phyloP scores from a whole-genome alignment of 305 asterid genomes.

The Fraxinus baroniana region DNA sequence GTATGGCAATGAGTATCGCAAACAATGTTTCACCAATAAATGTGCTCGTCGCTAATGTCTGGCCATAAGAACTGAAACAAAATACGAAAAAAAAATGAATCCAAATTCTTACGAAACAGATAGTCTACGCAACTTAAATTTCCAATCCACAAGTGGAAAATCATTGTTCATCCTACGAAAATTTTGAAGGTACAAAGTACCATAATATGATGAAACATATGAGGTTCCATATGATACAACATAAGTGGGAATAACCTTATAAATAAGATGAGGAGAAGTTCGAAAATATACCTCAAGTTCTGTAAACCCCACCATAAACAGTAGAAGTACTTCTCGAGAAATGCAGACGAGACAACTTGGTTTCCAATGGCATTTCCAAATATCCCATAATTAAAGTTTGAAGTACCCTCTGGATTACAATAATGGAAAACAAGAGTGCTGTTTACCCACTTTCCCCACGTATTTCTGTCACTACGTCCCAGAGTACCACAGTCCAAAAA shows the following conservation, averaged over 20 bases:
- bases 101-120: neutral
- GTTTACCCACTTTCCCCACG: slow-evolving; percentile 52
- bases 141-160: neutral
- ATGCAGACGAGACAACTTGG: slow-evolving; percentile 60
- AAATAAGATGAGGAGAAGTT: neutral
- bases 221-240: neutral
- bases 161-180: neutral
- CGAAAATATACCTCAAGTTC: slow-evolving; percentile 55
- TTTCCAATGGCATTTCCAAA: slow-evolving; percentile 62
- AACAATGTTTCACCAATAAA: slow-evolving; percentile 69
- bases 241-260: neutral
- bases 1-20: slow-evolving; percentile 73
- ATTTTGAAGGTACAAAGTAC: neutral
- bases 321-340: slow-evolving; percentile 73
- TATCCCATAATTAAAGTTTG: slow-evolving; percentile 65
- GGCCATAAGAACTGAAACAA: slow-evolving; percentile 69
- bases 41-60: slow-evolving; percentile 61
- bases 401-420: slow-evolving; percentile 52
- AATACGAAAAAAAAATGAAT: slow-evolving; percentile 11
- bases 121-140: neutral
- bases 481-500: slow-evolving; percentile 70
- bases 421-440: slow-evolving; percentile 49
- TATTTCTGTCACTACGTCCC: slow-evolving; percentile 37
- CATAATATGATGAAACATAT: neutral
- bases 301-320: slow-evolving; percentile 95